These are phyloP conservation scores for Coemansia sp. DNA, from an alignment of 192 early-diverging fungal genomes.

Conservation along the genomic window DNA sequence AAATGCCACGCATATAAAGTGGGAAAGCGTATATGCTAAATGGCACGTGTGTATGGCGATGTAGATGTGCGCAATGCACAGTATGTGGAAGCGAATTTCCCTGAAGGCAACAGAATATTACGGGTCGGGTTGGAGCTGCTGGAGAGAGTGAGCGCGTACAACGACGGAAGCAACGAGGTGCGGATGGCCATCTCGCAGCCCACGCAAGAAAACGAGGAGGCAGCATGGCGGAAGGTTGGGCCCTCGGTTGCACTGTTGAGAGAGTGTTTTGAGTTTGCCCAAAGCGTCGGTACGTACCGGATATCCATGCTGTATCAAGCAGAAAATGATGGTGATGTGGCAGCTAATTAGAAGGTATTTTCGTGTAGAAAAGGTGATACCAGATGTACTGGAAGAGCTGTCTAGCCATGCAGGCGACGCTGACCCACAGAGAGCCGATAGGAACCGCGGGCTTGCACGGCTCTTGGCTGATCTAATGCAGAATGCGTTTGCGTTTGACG, in stretches of 20 bases:
- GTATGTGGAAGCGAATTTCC: slow-evolving; percentile 31
- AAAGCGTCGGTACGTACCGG: slow-evolving; percentile 65
- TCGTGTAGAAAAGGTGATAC: slow-evolving; percentile 60
- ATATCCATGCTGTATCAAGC: background rate
- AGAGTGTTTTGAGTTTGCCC: slow-evolving; percentile 80
- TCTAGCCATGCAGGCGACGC: slow-evolving; percentile 58
- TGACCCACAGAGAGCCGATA: slow-evolving; percentile 21
- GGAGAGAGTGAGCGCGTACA: slow-evolving; percentile 30
- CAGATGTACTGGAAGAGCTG: slow-evolving; percentile 65
- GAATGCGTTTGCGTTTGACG: slow-evolving; percentile 90
- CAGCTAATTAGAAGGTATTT: background rate
- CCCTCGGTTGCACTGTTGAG: slow-evolving; percentile 78
- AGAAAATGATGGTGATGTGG: background rate
- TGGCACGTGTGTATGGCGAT: background rate
- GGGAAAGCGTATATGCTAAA: background rate
- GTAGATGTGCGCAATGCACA: slow-evolving; percentile 34
- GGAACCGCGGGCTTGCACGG: slow-evolving; percentile 76
- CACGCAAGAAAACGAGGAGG: slow-evolving; percentile 79
- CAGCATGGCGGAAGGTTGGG: slow-evolving; percentile 81
- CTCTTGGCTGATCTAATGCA: slow-evolving; percentile 81
- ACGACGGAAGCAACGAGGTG: slow-evolving; percentile 42
- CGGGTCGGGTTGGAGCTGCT: slow-evolving; percentile 31
- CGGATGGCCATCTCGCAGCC: slow-evolving; percentile 81
- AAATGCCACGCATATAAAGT: background rate
- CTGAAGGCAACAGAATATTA: slow-evolving; percentile 30